phyloP scores from a whole-genome alignment of 768 basidiomycete species.

The Lactarius hengduanensis region DNA sequence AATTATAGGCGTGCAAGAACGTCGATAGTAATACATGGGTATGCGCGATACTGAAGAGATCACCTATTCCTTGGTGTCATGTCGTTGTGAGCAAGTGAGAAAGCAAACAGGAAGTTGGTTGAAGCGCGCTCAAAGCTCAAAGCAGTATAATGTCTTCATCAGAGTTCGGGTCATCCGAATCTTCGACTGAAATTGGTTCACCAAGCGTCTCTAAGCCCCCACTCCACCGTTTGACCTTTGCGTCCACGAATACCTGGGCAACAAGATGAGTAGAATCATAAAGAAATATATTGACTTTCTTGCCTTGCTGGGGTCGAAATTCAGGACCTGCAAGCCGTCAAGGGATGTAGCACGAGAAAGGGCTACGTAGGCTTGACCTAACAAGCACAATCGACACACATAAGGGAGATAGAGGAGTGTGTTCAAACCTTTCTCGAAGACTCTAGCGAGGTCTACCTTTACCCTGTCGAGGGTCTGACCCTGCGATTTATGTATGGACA shows the following conservation, averaged over 20 bases:
- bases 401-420: neutral
- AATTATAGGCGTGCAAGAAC: neutral
- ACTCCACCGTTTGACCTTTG: constrained; percentile 69
- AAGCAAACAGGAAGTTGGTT: neutral
- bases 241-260: constrained; percentile 24
- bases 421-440: constrained; percentile 85
- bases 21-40: neutral
- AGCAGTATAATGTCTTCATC: constrained; percentile 18
- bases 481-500: constrained; percentile 98
- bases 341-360: constrained; percentile 86
- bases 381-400: neutral
- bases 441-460: constrained; percentile 87
- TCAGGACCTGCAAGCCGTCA: constrained; percentile 80
- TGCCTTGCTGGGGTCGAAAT: constrained; percentile 76
- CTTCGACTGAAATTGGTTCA: constrained; percentile 15
- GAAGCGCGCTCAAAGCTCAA: constrained; percentile 5
- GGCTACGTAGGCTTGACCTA: constrained; percentile 90
- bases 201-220: constrained; percentile 58
- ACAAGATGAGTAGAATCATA: neutral
- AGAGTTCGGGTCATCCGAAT: neutral
- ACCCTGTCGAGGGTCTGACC: constrained; percentile 95
- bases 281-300: constrained; percentile 8
- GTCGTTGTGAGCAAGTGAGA: neutral
- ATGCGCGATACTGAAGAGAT: neutral
- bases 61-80: neutral